A percentile compares a stretch with the other conserved stretches of the same genome.
phyloP scores from a whole-genome alignment of 257 asterid species.

The Lycium barbarum region DNA sequence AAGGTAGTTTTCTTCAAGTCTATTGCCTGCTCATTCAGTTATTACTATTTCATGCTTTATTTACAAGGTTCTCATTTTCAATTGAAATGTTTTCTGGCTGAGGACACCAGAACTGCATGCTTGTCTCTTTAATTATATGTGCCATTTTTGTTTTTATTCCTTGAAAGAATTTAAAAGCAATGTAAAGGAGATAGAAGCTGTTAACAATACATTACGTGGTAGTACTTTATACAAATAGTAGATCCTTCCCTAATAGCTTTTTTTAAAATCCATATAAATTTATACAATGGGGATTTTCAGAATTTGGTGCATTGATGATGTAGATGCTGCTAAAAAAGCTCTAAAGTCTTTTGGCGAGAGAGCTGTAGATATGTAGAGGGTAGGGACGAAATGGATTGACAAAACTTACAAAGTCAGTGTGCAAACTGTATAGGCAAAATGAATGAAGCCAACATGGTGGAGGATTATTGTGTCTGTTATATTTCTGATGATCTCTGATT shows the following conservation, averaged over 20 bases:
- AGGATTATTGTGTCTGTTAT: slow-evolving; percentile 10
- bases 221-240: neutral
- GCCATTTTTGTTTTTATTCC: neutral
- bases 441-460: neutral
- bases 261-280: neutral
- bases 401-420: neutral
- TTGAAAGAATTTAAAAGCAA: neutral
- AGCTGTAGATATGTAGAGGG: neutral
- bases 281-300: neutral
- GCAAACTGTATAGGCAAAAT: neutral
- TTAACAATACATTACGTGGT: neutral
- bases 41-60: neutral
- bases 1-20: slow-evolving; percentile 54
- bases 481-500: slow-evolving; percentile 18
- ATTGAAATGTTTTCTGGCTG: neutral
- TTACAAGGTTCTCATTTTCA: slow-evolving; percentile 3
- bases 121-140: neutral
- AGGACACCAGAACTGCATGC: neutral
- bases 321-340: neutral
- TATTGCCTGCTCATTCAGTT: neutral
- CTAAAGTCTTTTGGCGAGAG: slow-evolving; percentile 4
- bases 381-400: neutral
- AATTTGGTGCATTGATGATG: neutral
- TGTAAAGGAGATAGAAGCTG: neutral
- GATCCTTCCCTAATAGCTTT: neutral